Evolutionary conservation across 192 early-diverging fungal genomes (phyloP).

Genomic region (Gigaspora rosea): DNA sequence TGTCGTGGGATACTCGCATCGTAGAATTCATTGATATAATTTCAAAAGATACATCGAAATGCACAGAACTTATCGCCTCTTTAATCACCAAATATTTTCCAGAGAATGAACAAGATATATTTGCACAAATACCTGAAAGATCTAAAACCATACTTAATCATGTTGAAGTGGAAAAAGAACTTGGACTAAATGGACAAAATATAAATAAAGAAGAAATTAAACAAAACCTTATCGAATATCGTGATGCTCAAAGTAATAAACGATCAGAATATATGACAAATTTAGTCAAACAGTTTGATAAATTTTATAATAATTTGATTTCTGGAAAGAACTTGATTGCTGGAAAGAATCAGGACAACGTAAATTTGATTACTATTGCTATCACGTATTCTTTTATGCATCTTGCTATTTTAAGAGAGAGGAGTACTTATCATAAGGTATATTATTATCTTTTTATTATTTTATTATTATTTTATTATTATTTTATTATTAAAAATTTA

Average conservation of each 20-base stretch:
- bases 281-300: not conserved
- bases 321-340: too few relatives aligned
- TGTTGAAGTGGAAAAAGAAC: not conserved
- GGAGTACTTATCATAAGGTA: not conserved
- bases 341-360: not conserved
- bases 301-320: not conserved
- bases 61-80: not conserved
- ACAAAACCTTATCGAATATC: not conserved
- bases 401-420: not conserved
- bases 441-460: too few relatives aligned
- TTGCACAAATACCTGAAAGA: not conserved
- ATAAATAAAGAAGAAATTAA: not conserved
- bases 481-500: too few relatives aligned
- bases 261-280: not conserved
- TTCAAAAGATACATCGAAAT: not conserved
- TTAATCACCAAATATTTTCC: not conserved
- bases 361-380: not conserved
- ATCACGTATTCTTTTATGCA: conserved; percentile 2
- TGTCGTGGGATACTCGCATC: not conserved
- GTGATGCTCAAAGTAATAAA: not conserved
- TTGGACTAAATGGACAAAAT: not conserved
- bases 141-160: not conserved
- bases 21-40: not conserved
- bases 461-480: too few relatives aligned
- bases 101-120: not conserved